Base-by-base conservation (phyloP, 352 stramenopile genomes). In the Phytophthora pistaciae region DNA sequence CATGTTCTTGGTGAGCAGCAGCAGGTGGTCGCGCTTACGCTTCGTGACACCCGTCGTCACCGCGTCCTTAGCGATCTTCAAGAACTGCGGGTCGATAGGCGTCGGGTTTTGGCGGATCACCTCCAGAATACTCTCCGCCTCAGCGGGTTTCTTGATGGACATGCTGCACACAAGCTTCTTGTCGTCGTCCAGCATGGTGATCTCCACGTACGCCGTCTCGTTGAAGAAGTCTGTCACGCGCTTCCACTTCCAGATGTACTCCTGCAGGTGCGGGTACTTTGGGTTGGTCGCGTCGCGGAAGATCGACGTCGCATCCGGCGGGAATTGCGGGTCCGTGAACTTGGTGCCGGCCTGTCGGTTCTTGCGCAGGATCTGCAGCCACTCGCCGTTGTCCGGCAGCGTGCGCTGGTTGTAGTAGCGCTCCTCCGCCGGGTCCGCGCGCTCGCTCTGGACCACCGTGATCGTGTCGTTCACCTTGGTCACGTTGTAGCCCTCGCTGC, bases 241-340 rank as follows among this genome's bases (percentile, higher is more conserved):
- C 72, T 94, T 94, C 88, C 88, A 96, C 67, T 93, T 94, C 70
- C 74, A 91, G 46, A 96, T 78, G 44, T 90, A 82, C n/a, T 92
- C 80, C 29, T 92, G 83, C 50, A 96, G 49, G 53, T 94, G 87
- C 25, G 87, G 80, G 29, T 90, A 90, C 57, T 87, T 88, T 23
- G 90, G 89, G 69, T 91, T 85, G 21, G 65, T 80, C 16, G 60
- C 68, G 56, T 94, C 85, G 10, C 82, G 83, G 60, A 87, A 96
- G 9, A 96, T 78, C 36, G 88, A 93, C 1, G 80, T 79, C 9
- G 74, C 68, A 42, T 94, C 83, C 3, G 88, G 88, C 8, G 87
- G 83, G 62, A 96, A 96, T 63, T 93, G 85, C 23, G 87, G 78
- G 65, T 96, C 88, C n/a, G 87, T 96, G 53, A 94, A 94, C 68